Evolutionary conservation across 1,284 basidiomycete genomes (phyloP).

Genomic region (Mycosarcoma maydis): DNA sequence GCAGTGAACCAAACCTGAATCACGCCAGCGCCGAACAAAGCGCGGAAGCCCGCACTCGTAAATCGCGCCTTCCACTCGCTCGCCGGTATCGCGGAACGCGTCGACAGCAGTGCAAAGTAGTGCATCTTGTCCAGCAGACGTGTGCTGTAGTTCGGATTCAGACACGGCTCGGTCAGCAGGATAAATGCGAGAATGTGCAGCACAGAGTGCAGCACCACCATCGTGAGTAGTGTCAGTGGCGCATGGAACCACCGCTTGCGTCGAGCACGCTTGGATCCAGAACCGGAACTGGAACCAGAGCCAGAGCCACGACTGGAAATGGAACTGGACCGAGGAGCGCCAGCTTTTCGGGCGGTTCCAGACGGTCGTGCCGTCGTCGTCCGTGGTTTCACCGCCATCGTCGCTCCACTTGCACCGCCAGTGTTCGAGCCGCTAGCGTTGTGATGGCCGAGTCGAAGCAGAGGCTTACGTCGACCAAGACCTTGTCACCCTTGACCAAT

Average conservation of each 20-base stretch:
- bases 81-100: background rate
- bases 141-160: constrained; percentile 10
- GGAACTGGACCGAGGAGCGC: no score
- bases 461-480: no score
- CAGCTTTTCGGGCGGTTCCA: background rate
- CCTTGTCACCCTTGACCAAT: no score
- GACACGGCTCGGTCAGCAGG: constrained; percentile 34
- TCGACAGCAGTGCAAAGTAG: constrained; percentile 9
- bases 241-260: constrained; percentile 12
- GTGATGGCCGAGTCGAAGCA: no score
- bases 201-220: constrained; percentile 12
- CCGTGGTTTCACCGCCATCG: constrained; percentile 22
- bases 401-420: no score
- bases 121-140: constrained; percentile 7
- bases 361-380: background rate
- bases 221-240: background rate
- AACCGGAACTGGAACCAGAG: no score
- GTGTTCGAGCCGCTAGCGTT: no score
- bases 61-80: constrained; percentile 18
- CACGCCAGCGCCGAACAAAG: constrained; percentile 21
- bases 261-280: background rate
- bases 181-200: constrained; percentile 19
- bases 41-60: background rate
- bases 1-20: constrained; percentile 38
- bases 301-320: no score